phyloP scores from a whole-genome alignment of 2,329 filamentous ascomycete species.

The Fusarium goolgardi region DNA sequence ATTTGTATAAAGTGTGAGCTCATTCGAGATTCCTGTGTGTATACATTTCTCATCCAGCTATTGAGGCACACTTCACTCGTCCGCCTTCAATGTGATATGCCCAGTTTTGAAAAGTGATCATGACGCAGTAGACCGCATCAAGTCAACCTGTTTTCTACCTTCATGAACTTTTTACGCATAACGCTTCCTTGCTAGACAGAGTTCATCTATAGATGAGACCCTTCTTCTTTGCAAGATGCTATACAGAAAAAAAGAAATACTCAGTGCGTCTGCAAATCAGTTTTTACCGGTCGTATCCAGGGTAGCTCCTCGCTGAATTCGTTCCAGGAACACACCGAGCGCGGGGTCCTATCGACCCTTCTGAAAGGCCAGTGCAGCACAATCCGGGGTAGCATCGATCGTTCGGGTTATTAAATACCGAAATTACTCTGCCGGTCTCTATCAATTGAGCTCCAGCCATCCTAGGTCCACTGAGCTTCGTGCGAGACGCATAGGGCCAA shows the following conservation, averaged over 20 bases:
- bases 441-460: not conserved
- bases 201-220: too few relatives aligned
- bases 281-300: not conserved
- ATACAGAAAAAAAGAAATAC: rapidly evolving
- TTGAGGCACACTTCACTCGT: too few relatives aligned
- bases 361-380: not conserved
- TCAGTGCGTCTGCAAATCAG: not conserved
- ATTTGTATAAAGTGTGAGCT: too few relatives aligned
- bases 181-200: too few relatives aligned
- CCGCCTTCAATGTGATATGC: too few relatives aligned
- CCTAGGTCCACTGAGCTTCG: not conserved
- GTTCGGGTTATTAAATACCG: not conserved
- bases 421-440: not conserved
- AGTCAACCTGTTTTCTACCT: too few relatives aligned
- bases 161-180: too few relatives aligned
- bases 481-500: not conserved
- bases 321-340: not conserved
- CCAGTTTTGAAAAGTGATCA: too few relatives aligned
- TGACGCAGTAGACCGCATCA: too few relatives aligned
- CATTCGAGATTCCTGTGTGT: too few relatives aligned
- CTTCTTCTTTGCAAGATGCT: too few relatives aligned
- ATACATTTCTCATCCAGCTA: too few relatives aligned
- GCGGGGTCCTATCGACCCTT: not conserved
- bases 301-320: not conserved
- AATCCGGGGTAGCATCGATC: not conserved